Conservation (phyloP, 805 yeast genomes). For the Saccharomyces jurei region DNA sequence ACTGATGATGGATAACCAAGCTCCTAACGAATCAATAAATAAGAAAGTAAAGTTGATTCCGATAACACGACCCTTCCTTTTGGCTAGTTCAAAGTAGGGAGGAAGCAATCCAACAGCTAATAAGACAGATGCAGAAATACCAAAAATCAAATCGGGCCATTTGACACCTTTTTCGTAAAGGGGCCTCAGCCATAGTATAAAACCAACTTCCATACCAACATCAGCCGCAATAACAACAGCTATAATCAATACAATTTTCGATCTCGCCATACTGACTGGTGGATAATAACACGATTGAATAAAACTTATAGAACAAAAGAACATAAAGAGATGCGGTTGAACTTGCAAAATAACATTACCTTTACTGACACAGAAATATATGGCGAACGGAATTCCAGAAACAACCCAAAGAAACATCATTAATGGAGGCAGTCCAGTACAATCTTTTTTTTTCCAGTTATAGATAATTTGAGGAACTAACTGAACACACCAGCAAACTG, state of each 20-base stretch:
- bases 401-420: conserved; percentile 82
- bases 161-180: conserved; percentile 40
- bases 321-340: conserved; percentile 80
- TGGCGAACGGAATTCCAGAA: conserved; percentile 75
- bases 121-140: conserved; percentile 68
- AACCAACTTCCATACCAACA: conserved; percentile 60
- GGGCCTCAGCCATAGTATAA: conserved; percentile 61
- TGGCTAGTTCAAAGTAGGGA: conserved; percentile 77
- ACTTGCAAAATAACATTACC: conserved; percentile 72
- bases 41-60: conserved; percentile 84
- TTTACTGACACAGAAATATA: conserved; percentile 67
- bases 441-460: conserved; percentile 68
- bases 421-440: conserved; percentile 79
- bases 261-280: conserved; percentile 40
- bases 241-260: conserved; percentile 33
- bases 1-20: conserved; percentile 65
- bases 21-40: conserved; percentile 71
- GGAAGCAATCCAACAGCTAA: conserved; percentile 77
- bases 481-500: conserved; percentile 89
- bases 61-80: conserved; percentile 74
- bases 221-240: conserved; percentile 36
- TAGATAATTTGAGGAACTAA: conserved; percentile 74
- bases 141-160: conserved; percentile 80
- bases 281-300: conserved; percentile 67
- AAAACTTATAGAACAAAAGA: conserved; percentile 61